Evolutionary conservation across 2,329 filamentous ascomycete genomes (phyloP).

Genomic region (Hymenoscyphus scutula): DNA sequence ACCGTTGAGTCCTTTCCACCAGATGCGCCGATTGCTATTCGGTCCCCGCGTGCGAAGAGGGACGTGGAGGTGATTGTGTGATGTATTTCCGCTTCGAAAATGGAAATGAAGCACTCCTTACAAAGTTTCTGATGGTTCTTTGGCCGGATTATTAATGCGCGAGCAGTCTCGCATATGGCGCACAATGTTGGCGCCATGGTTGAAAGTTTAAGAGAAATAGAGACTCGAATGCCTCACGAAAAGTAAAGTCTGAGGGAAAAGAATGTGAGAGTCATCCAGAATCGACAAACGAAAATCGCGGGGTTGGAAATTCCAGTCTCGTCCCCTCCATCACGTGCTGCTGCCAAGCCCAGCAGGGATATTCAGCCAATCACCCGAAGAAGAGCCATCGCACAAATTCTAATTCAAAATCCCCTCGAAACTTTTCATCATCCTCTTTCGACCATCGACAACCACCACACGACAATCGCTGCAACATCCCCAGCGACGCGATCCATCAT

Average conservation of each 20-base stretch:
- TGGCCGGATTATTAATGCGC: conserved; percentile 86
- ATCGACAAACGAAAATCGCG: no score
- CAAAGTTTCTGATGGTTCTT: conserved; percentile 96
- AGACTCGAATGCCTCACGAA: neutral
- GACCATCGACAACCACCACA: conserved; percentile 34
- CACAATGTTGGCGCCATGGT: conserved; percentile 72
- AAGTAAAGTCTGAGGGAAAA: neutral
- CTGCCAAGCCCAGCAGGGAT: conserved; percentile 27
- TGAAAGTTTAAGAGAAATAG: neutral
- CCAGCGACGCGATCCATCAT: conserved; percentile 51
- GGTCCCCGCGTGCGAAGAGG: conserved; percentile 83
- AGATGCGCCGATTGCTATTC: conserved; percentile 90
- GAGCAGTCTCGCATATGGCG: conserved; percentile 69
- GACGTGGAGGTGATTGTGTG: conserved; percentile 80
- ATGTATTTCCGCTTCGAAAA: conserved; percentile 93
- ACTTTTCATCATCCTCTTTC: conserved; percentile 16
- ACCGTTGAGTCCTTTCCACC: conserved; percentile 98
- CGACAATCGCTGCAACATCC: conserved; percentile 39
- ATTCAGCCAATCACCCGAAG: conserved; percentile 15
- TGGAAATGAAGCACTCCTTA: conserved; percentile 77
- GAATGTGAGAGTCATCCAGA: neutral
- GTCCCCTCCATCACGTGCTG: neutral
- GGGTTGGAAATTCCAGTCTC: no score
- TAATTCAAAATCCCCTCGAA: conserved; percentile 26
- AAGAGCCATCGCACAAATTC: conserved; percentile 17